Conservation (phyloP, 345 rosid species). For the Kernera saxatilis region DNA sequence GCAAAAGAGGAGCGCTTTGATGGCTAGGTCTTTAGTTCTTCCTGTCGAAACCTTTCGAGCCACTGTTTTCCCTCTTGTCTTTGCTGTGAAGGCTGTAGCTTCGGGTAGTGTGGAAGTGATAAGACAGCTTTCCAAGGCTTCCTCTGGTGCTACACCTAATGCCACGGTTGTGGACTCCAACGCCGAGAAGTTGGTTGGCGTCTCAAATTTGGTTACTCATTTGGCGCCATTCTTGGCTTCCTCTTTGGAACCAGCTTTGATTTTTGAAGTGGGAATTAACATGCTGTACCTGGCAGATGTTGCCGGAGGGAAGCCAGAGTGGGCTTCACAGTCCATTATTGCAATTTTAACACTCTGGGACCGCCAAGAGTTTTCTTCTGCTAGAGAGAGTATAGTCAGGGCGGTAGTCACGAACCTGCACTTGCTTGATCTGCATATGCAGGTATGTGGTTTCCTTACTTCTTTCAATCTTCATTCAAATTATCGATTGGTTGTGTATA, state of each 20-base stretch:
- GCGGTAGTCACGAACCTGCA: slow-evolving; percentile 93
- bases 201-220: slow-evolving; percentile 80
- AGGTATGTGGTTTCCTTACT: slow-evolving; percentile 40
- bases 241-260: slow-evolving; percentile 91
- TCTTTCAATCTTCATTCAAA: not conserved
- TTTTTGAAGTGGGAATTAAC: slow-evolving; percentile 92
- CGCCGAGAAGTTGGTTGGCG: slow-evolving; percentile 87
- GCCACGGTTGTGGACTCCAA: slow-evolving; percentile 52
- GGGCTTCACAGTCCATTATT: slow-evolving; percentile 94
- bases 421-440: slow-evolving; percentile 95
- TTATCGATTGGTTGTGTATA: not conserved
- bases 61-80: slow-evolving; percentile 81
- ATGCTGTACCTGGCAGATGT: slow-evolving; percentile 96
- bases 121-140: slow-evolving; percentile 62
- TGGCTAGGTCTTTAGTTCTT: slow-evolving; percentile 79
- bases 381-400: slow-evolving; percentile 95
- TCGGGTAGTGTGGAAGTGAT: slow-evolving; percentile 79
- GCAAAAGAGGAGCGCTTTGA: slow-evolving; percentile 65
- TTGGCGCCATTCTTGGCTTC: slow-evolving; percentile 87
- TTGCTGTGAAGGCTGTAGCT: slow-evolving; percentile 84
- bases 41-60: slow-evolving; percentile 87
- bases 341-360: slow-evolving; percentile 98
- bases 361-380: slow-evolving; percentile 95
- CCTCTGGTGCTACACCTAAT: slow-evolving; percentile 27
- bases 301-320: slow-evolving; percentile 97